Evolutionary conservation across 1,139 yeast genomes (phyloP), one percentile per base, ranked within the genome.

Genomic region (Candida sp.): DNA sequence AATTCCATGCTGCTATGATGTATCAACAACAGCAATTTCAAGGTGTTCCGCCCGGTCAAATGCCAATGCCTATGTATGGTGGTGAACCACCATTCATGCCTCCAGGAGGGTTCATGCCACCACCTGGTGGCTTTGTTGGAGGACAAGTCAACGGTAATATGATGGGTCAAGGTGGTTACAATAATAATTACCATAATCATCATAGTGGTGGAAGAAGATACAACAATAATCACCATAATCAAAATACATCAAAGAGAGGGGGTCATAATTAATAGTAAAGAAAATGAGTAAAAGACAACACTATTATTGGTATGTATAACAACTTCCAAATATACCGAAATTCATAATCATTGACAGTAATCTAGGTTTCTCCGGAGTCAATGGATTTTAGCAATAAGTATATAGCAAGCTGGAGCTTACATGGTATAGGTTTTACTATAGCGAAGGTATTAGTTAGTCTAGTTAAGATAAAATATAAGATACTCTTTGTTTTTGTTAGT

Each of bases 1-100:
- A 68, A 46, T 56, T 59, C 49, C 68, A 62, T 37, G 68, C 66
- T 23, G 71, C 73, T 5, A 66, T 68, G 70, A 57, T 68, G 60
- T 66, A 66, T 46, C 72, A 68, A 43, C 73, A 63, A 42, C 66
- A 63, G 45, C 65, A 58, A 41, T 57, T 61, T 40, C 55, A 58
- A 9, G 66, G 63, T 12, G 55, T 61, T 33, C 66, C 70, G 2
- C 67, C 67, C 21, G 69, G 68, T 5, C 73, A 66, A 43, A 68
- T 69, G 7, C 71, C 65, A 7, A 52, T 67, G 45, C 63, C 63
- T 6, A 63, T 67, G 63, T 66, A 62, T 46, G 60, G 61, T 7
- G 68, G 64, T 8, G 70, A 66, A 23, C 69, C 66, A 5, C 64
- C 53, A 38, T 63, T 63, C 46, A 43, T 67, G 38, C 70, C 73